A percentile compares a stretch with the other conserved stretches of the same genome.
These are phyloP conservation scores for Mycena leptocephala DNA, from an alignment of 768 basidiomycete genomes.

Conservation along the genomic window DNA sequence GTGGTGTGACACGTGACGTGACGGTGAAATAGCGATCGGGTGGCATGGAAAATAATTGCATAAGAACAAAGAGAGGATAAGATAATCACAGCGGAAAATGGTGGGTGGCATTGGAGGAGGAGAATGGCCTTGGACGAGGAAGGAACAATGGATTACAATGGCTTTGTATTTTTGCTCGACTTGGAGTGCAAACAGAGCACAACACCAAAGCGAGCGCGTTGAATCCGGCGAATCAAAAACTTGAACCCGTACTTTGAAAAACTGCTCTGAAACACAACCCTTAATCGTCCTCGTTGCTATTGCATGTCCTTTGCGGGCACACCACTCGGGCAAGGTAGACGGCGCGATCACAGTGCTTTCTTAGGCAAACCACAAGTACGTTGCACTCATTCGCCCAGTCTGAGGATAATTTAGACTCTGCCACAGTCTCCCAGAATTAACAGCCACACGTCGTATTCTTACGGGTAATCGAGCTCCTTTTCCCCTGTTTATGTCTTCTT, in stretches of 20 bases:
- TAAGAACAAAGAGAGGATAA: neutral
- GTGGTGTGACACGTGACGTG: neutral
- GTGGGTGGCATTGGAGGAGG: neutral
- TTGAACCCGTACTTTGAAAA: neutral
- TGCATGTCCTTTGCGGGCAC: conserved; percentile 92
- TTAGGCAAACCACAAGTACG: conserved; percentile 69
- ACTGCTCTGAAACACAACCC: conserved; percentile 18
- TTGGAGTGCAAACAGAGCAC: conserved; percentile 38
- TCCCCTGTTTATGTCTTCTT: conserved; percentile 27
- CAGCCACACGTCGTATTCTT: conserved; percentile 77
- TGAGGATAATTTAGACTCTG: neutral
- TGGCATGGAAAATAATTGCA: conserved; percentile 7
- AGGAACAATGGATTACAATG: neutral
- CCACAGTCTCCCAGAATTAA: conserved; percentile 52
- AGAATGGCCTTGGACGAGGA: neutral
- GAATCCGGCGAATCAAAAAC: neutral
- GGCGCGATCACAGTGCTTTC: conserved; percentile 87
- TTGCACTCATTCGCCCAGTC: neutral
- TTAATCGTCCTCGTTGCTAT: conserved; percentile 35
- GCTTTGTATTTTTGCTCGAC: neutral
- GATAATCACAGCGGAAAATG: neutral
- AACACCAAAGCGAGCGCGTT: conserved; percentile 38
- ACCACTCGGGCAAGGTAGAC: conserved; percentile 88
- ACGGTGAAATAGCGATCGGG: neutral
- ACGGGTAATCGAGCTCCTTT: conserved; percentile 69